phyloP scores from a whole-genome alignment of 202 grass and related monocot species.

The Zizania palustris region DNA sequence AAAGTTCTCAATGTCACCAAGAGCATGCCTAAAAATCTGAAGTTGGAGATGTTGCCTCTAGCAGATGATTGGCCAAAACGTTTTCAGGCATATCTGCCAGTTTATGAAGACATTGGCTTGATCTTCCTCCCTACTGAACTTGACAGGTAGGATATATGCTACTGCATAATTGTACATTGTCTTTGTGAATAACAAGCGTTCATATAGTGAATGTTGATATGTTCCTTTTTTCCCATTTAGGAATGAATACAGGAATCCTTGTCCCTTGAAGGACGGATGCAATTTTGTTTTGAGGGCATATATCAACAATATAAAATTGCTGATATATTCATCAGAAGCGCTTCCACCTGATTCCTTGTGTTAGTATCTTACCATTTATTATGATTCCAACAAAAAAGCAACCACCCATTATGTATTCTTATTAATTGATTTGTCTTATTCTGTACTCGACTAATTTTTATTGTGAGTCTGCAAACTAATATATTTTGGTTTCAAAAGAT shows the following conservation, averaged over 20 bases:
- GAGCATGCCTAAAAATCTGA: slow-evolving; percentile 39
- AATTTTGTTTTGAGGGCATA: slow-evolving; percentile 49
- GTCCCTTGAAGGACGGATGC: slow-evolving; percentile 36
- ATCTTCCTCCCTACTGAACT: slow-evolving; percentile 45
- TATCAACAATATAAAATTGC: slow-evolving; percentile 50
- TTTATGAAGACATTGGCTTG: slow-evolving; percentile 57
- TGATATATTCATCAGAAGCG: slow-evolving; percentile 61
- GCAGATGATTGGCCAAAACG: slow-evolving; percentile 51
- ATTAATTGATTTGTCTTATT: not conserved
- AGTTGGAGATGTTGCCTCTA: slow-evolving; percentile 51
- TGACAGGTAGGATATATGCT: slow-evolving; percentile 36
- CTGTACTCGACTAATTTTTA: not conserved
- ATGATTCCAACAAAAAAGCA: not conserved
- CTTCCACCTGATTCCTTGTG: slow-evolving; percentile 54
- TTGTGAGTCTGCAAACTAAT: not conserved
- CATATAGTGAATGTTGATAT: slow-evolving; percentile 16
- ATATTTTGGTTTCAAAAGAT: not conserved
- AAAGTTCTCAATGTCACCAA: slow-evolving; percentile 32
- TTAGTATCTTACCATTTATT: slow-evolving; percentile 41
- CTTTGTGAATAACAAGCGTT: slow-evolving; percentile 13
- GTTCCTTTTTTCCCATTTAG: slow-evolving; percentile 25
- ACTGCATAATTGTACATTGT: slow-evolving; percentile 7
- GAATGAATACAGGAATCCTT: slow-evolving; percentile 15
- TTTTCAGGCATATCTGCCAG: slow-evolving; percentile 33
- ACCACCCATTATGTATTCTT: not conserved